A percentile compares a stretch with the other conserved stretches of the same genome.
These are phyloP conservation scores for Claviceps sorghi DNA, from an alignment of 2,329 filamentous ascomycete species.

Conservation along the genomic window DNA sequence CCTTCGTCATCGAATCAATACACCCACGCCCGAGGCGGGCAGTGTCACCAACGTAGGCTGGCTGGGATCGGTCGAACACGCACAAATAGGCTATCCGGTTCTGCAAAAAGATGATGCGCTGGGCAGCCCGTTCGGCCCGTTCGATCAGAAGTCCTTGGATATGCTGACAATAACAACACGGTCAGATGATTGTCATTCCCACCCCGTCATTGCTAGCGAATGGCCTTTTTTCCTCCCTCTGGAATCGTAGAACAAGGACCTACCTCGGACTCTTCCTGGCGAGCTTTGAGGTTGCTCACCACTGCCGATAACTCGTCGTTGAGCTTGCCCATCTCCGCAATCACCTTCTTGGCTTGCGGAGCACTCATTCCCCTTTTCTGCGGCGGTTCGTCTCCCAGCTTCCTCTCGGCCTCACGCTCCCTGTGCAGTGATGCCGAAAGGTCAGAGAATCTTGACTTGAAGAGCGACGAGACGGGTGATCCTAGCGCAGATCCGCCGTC, in stretches of 20 bases:
- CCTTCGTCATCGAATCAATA: background rate
- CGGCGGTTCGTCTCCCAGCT: constrained; percentile 14
- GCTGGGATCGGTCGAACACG: constrained; percentile 8
- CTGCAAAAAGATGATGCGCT: constrained; percentile 46
- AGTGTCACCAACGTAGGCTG: background rate
- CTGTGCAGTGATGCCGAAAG: constrained; percentile 22
- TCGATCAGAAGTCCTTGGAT: constrained; percentile 47
- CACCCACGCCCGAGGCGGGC: no score
- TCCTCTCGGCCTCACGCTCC: constrained; percentile 15
- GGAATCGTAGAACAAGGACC: constrained; percentile 12
- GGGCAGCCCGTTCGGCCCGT: constrained; percentile 40
- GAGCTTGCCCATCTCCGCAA: constrained; percentile 25
- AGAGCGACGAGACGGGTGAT: constrained; percentile 21
- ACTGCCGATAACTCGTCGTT: constrained; percentile 35
- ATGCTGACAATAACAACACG: constrained; percentile 25
- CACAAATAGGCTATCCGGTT: constrained; percentile 43
- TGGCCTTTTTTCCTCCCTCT: no score
- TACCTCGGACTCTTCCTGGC: constrained; percentile 47
- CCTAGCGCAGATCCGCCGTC: constrained; percentile 18
- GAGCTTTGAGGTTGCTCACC: constrained; percentile 34
- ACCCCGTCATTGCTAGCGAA: background rate
- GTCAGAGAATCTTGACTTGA: constrained; percentile 26
- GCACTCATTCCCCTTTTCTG: constrained; percentile 18
- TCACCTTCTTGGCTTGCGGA: constrained; percentile 22
- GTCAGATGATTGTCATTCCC: background rate